These are phyloP conservation scores for Dipodascus albidus DNA, from an alignment of 805 yeast species.

Conservation along the genomic window DNA sequence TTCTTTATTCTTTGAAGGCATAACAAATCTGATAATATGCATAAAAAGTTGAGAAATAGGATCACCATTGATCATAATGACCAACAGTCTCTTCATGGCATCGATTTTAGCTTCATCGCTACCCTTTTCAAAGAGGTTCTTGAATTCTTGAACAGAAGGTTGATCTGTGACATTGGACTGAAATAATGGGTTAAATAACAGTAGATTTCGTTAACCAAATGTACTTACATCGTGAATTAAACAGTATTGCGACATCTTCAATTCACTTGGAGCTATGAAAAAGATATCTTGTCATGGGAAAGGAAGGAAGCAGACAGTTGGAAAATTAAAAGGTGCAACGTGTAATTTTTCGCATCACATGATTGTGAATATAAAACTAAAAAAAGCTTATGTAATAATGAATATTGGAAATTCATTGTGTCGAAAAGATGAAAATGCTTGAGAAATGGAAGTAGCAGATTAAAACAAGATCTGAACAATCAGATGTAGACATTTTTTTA, in stretches of 20 bases:
- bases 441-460: too few relatives aligned
- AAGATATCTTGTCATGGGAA: background rate
- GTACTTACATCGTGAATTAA: slow-evolving; percentile 1
- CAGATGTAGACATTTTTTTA: too few relatives aligned
- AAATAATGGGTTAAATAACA: background rate
- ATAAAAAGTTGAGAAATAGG: slow-evolving; percentile 85
- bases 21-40: slow-evolving; percentile 94
- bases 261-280: background rate
- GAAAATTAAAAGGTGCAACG: slow-evolving; percentile 1
- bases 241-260: background rate
- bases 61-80: slow-evolving; percentile 84
- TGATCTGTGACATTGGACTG: slow-evolving; percentile 23
- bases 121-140: slow-evolving; percentile 72
- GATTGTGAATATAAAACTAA: background rate
- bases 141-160: slow-evolving; percentile 58
- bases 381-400: too few relatives aligned
- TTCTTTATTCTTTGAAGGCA: slow-evolving; percentile 89
- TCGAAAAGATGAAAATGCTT: too few relatives aligned
- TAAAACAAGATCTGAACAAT: too few relatives aligned
- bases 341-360: background rate
- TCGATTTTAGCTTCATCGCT: slow-evolving; percentile 78
- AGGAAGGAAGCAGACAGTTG: background rate
- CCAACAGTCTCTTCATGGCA: slow-evolving; percentile 80
- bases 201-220: background rate
- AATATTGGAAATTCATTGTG: too few relatives aligned